A percentile compares a stretch with the other conserved stretches of the same genome.
Evolutionary conservation across 768 basidiomycete genomes (phyloP).

Genomic region (Boletus sensibilis): DNA sequence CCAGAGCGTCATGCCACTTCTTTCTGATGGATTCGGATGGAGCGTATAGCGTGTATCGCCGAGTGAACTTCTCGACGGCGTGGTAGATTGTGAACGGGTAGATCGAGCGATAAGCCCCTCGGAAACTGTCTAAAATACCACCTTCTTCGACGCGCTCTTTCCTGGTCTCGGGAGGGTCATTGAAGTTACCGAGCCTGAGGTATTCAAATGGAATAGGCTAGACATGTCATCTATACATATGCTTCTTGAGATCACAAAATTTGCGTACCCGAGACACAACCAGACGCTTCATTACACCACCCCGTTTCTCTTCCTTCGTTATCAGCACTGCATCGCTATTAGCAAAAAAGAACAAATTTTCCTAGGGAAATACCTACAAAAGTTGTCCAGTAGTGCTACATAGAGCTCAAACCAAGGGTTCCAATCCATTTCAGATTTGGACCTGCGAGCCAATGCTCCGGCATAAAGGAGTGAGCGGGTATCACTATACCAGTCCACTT

Average conservation of each 20-base stretch:
- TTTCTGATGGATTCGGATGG: slow-evolving; percentile 53
- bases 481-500: slow-evolving; percentile 79
- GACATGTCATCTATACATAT: slow-evolving; percentile 8
- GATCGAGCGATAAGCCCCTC: slow-evolving; percentile 51
- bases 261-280: slow-evolving; percentile 65
- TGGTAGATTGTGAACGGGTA: slow-evolving; percentile 82
- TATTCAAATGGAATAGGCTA: slow-evolving; percentile 82
- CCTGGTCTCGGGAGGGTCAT: slow-evolving; percentile 55
- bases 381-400: slow-evolving; percentile 73
- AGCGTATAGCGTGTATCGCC: slow-evolving; percentile 75
- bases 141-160: slow-evolving; percentile 63
- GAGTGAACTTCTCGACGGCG: slow-evolving; percentile 49
- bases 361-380: slow-evolving; percentile 46
- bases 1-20: slow-evolving; percentile 61
- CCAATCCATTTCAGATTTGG: slow-evolving; percentile 62
- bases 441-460: slow-evolving; percentile 59
- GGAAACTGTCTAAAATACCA: slow-evolving; percentile 53
- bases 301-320: slow-evolving; percentile 58
- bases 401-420: slow-evolving; percentile 70
- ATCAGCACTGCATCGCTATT: slow-evolving; percentile 52
- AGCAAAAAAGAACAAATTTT: neutral
- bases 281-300: slow-evolving; percentile 47
- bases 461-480: slow-evolving; percentile 69
- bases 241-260: neutral
- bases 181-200: slow-evolving; percentile 69